Base-by-base conservation (phyloP, 2,329 filamentous ascomycete species). In the Ceratocystis cacaofunesta region DNA sequence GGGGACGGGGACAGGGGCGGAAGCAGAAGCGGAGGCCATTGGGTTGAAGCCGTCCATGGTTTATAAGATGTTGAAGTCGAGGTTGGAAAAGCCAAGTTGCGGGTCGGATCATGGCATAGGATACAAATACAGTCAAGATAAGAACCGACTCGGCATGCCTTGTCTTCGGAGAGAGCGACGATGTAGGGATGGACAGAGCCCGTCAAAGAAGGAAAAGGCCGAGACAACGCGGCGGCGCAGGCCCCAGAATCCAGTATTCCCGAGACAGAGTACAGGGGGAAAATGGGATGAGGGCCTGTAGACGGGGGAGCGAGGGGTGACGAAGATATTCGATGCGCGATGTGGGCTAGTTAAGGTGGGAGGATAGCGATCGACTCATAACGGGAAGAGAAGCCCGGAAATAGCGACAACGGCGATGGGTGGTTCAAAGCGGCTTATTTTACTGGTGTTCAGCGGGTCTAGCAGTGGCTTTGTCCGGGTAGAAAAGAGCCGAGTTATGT, bases 11-110 rank as follows among this genome's bases (percentile, higher is more conserved):
- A 30, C 48, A 17, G 52, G 6, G 4, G 41, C 50, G 63, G 28
- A 28, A 10, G 46, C 46, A 22, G 46, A 48, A 19, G 46, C 46
- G 19, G 46, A 58, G 22, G 36, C 63, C 41, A 66, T 43, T 22
- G 60, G 64, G 22, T 66, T 62, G 64, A 62, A 66, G 46, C 60
- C 64, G 25, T 66, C 60, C 64, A 66, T 66, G 50, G 52, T 57
- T 30, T 30, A 15, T 5, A 32, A 30, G 22, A 57, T 57, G 22
- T 57, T n/a, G 28, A 57, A 30, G 19, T 15, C 1, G 52, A 30
- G 0, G 28, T 57, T 17, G 28, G 10, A 57, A 57, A 17, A 57
- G 52, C 52, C 10, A 30, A 57, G 22, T 57, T 25, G 10, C 30
- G 52, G 15, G 52, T 30, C 52, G 30, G 52, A 32, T 57, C 52